Base-by-base conservation (phyloP, 805 yeast genomes). In the Candida glaebosa region DNA sequence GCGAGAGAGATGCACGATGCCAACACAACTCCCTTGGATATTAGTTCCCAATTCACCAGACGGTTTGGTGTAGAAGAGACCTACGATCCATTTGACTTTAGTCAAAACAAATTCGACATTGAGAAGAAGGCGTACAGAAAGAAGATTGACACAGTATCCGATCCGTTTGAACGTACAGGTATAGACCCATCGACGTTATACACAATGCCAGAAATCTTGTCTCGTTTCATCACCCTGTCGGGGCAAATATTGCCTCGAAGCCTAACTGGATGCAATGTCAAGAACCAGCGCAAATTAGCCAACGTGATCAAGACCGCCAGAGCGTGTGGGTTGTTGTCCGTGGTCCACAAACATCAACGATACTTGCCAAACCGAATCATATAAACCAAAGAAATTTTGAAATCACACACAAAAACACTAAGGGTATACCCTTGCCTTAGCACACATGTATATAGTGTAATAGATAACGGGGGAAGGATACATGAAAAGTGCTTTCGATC, bases 31-130 rank as follows among this genome's bases (percentile, higher is more conserved):
- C 72, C 73, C 9, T 49, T 67, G 18, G 53, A 57, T 25, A 60
- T 69, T 18, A 59, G 54, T 22, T 43, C 51, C 8, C 31, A 34
- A 7, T 70, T 76, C 44, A 61, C 73, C 26, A 73, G 67, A 53
- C 71, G 61, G 42, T 80, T 83, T 56, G 65, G 59, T 12, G 63
- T 64, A 3, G 79, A 78, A 37, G 64, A 75, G 3, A 75, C 79
- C 0, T 88, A 88, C 57, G 91, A 85, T 51, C 93, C 96, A 39
- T 83, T 82, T 62, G 95, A 87, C 60, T 87, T 87, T 52, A 76
- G 86, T 22, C 61, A 79, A 53, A 78, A 82, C 35, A 78, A 75
- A 50, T 53, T 78, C 30, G 68, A 73, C 45, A 74, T 79, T 50
- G 81, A 78, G 36, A 68, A 59, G 47, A 73, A 69, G 47, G 39